Conservation (phyloP, 164 flowering plant species). For the grape (Vitis vinifera) region ASM3070453v1 NC_081809.1:12190001-12190500, state of each 20-base stretch:
- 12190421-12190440: slow-evolving; percentile 73
- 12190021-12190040: slow-evolving; percentile 97
- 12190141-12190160: neutral
- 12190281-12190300: slow-evolving; percentile 68
- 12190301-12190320: neutral
- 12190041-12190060: slow-evolving; percentile 88
- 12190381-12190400: slow-evolving; percentile 98
- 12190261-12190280: slow-evolving; percentile 95
- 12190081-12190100: slow-evolving; percentile 99
- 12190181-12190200: slow-evolving; percentile 81
- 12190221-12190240: slow-evolving; percentile 99
- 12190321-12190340: neutral
- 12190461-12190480: neutral
- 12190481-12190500: neutral
- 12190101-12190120: slow-evolving; percentile 68
- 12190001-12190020: slow-evolving; percentile 82
- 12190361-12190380: slow-evolving; percentile 67
- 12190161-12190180: neutral
- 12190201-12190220: slow-evolving; percentile 93
- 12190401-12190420: slow-evolving; percentile 64
- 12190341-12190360: neutral
- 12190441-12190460: slow-evolving; percentile 32
- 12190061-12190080: slow-evolving; percentile 92
- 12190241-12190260: slow-evolving; percentile 99
- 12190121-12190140: neutral